Evolutionary conservation across 2,329 filamentous ascomycete genomes (phyloP).

Genomic region (Exophiala sp.): DNA sequence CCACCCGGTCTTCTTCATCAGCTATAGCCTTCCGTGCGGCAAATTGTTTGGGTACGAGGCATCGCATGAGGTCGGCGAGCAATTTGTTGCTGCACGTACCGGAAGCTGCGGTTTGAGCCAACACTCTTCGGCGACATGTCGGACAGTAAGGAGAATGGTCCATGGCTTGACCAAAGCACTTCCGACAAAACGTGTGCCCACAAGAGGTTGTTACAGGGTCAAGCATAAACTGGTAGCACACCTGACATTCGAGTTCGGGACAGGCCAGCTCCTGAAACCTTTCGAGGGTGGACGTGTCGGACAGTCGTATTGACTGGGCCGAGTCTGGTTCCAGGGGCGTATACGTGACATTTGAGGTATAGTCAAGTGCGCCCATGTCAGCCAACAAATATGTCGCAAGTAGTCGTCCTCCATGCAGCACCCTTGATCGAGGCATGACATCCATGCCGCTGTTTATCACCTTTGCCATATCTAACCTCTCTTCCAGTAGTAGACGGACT

Average conservation of each 20-base stretch:
- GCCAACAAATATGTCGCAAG: constrained; percentile 62
- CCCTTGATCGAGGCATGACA: constrained; percentile 28
- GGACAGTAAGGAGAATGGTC: constrained; percentile 76
- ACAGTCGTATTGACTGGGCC: constrained; percentile 29
- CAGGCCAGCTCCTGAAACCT: constrained; percentile 57
- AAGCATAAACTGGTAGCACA: constrained; percentile 75
- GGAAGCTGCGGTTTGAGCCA: constrained; percentile 46
- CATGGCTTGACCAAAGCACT: constrained; percentile 68
- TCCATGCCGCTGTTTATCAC: constrained; percentile 31
- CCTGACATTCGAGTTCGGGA: constrained; percentile 75
- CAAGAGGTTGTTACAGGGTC: constrained; percentile 80
- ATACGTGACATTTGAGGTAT: constrained; percentile 53
- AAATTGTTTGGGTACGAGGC: constrained; percentile 65
- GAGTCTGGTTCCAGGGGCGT: constrained; percentile 25
- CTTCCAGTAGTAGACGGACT: constrained; percentile 39
- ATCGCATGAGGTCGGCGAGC: constrained; percentile 57
- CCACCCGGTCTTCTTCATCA: constrained; percentile 51
- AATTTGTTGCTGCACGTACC: constrained; percentile 55
- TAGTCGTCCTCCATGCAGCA: constrained; percentile 54
- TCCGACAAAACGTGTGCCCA: constrained; percentile 82
- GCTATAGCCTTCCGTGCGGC: constrained; percentile 49
- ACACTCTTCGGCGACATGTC: constrained; percentile 64
- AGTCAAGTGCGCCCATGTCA: constrained; percentile 53
- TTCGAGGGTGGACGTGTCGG: constrained; percentile 50
- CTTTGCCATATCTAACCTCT: constrained; percentile 36